Base-by-base conservation (phyloP, 768 basidiomycete species). In the Suillus occidentalis region DNA sequence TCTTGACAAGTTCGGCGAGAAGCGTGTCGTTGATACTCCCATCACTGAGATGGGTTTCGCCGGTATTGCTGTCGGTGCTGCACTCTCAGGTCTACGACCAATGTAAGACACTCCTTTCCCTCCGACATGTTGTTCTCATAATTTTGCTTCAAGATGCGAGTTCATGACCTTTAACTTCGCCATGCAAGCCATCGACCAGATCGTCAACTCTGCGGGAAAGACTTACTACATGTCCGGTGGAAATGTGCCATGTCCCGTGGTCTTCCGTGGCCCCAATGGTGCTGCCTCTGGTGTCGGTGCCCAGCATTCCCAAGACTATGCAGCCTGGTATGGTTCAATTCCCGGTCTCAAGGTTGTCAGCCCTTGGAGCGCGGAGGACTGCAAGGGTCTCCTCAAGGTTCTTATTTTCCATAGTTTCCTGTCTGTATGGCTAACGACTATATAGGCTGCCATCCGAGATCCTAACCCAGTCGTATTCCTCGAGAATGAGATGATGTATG, bases 111-210 rank as follows among this genome's bases (percentile, higher is more conserved):
- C 62, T 62, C 16, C 37, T 57, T 28, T 52, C 57, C 63, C 9
- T 50, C 3, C 60, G 28, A 53, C 56, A 22, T 56, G 37, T 18
- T 39, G 67, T 39, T 63, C 57, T 69, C 52, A 72, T 53, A 62
- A 65, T 68, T 31, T 37, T 45, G 47, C 36, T 40, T 45, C 39
- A 65, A 95, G 93, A 73, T 98, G 96, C 85, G 97, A 99, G 83
- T 99, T 98, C 84, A 99, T 98, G 97, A 99, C 97, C 18, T 99
- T 97, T 85, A 99, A 99, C 85, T 99, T 99, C 76, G 97, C 97
- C 69, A 99, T 99, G 97, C 95, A 96, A 81, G 96, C 97, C 65
- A 99, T 99, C 77, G 97, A 99, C 82, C 97, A 99, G 75, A 99
- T 99, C 68, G 95, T 99, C 79, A 99, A 99, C 86, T 99, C 97